These are phyloP conservation scores for Penicillium janthinellum DNA, from an alignment of 2,329 filamentous ascomycete genomes.

Conservation along the genomic window DNA sequence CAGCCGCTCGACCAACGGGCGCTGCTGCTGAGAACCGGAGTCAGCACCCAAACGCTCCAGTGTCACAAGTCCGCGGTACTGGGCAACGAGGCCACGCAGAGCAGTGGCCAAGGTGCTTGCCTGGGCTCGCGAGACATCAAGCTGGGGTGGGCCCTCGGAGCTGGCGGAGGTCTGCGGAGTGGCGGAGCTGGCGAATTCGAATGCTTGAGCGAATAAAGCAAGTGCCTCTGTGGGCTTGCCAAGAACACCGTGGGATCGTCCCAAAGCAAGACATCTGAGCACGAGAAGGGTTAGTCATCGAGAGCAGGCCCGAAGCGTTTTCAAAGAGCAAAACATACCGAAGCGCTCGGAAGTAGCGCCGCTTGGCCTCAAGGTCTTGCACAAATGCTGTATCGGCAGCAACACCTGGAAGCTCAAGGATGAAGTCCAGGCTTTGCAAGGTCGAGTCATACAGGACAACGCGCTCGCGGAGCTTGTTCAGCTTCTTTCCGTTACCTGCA, in stretches of 20 bases:
- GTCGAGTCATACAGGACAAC: conserved; percentile 89
- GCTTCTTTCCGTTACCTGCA: conserved; percentile 71
- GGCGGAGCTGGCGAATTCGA: conserved; percentile 59
- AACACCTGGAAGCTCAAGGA: conserved; percentile 86
- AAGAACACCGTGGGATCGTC: conserved; percentile 77
- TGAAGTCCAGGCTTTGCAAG: conserved; percentile 84
- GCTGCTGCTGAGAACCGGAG: conserved; percentile 37
- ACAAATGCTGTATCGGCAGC: conserved; percentile 78
- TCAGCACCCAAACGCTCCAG: conserved; percentile 66
- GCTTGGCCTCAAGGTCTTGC: conserved; percentile 74
- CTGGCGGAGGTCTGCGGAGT: conserved; percentile 48
- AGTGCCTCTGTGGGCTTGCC: conserved; percentile 75
- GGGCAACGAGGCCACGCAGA: conserved; percentile 72
- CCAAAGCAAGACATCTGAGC: conserved; percentile 74
- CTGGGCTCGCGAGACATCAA: conserved; percentile 66
- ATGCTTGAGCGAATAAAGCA: conserved; percentile 76
- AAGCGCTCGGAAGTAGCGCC: conserved; percentile 81
- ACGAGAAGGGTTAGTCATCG: conserved; percentile 7
- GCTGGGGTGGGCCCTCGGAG: conserved; percentile 60
- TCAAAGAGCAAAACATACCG: conserved; percentile 59
- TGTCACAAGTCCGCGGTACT: conserved; percentile 82
- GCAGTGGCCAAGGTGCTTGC: conserved; percentile 61
- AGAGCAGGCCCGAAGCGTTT: conserved; percentile 14
- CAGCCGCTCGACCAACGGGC: conserved; percentile 73
- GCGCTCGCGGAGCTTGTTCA: conserved; percentile 80